phyloP scores from a whole-genome alignment of 2,329 filamentous ascomycete genomes.

The Pseudogymnoascus sp. region DNA sequence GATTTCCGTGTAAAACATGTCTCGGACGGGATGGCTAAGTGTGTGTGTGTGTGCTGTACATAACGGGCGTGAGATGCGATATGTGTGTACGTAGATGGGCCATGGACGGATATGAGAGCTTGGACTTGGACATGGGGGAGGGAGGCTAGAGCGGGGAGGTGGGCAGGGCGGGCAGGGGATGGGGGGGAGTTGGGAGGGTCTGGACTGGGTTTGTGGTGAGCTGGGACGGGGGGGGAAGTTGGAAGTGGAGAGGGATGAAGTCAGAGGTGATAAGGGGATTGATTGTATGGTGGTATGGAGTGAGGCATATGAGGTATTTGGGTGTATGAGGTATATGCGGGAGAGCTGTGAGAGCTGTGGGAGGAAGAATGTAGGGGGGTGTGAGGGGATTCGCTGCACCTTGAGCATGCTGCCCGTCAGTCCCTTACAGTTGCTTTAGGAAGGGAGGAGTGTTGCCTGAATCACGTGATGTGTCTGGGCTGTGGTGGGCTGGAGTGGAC shows the following conservation, averaged over 20 bases:
- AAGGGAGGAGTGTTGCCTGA: background rate
- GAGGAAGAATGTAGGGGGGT: background rate
- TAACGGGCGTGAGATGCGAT: background rate
- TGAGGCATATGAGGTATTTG: background rate
- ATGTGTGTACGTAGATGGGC: background rate
- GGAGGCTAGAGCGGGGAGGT: background rate
- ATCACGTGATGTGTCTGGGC: background rate
- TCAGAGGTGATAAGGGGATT: background rate
- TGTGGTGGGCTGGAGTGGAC: background rate
- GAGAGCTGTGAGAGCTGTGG: too few species aligned
- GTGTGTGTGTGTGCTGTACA: too few species aligned
- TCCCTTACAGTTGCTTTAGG: background rate
- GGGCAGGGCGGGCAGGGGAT: background rate
- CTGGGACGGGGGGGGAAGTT: background rate
- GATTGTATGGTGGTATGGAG: background rate
- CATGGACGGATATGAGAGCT: background rate
- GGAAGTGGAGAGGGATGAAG: background rate
- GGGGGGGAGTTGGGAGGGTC: too few species aligned
- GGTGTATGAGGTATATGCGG: too few species aligned
- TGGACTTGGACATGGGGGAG: background rate
- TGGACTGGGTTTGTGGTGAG: background rate
- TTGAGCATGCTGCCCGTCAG: background rate
- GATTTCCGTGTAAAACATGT: background rate
- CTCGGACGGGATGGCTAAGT: background rate
- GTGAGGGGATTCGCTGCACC: background rate